Base-by-base conservation (phyloP, 208 protist genomes). In the Acanthamoeba lenticulata region DNA sequence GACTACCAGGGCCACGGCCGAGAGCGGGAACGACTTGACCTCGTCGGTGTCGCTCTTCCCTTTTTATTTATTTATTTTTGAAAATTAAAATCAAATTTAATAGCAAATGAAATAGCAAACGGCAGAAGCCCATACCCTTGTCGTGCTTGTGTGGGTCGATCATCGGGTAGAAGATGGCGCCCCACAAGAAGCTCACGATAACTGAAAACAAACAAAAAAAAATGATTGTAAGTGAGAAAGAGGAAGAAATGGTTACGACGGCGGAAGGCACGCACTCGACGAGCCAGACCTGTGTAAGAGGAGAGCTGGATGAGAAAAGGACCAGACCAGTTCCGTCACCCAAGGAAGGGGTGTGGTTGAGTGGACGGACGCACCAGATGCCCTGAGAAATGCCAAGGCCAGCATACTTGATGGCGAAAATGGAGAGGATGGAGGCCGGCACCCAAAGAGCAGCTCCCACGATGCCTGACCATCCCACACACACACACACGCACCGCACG, bases 371-470 rank as follows among this genome's bases (percentile, higher is more conserved):
- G 67, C 55, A 93, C 90, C 57, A 94, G 45, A 94, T 83, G 21
- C 90, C 62, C 49, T 86, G 36, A 27, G 90, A 49, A 19, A 94
- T 83, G 21, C 34, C 38, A 0, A 94, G 38, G 47, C 57, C 57
- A n/a, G 52, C 45, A 32, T 94, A 81, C 42, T 93, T 93, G 32
- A 93, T 69, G 57, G 89, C 89, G n/a, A 93, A 93, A 57, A 93
- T 93, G 89, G 57, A 45, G 32, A 93, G 38, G 55, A 93, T 77
- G 57, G 89, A 93, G 9, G 89, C 89, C 1, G 89, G 89, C 21
- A 93, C 89, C 89, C 89, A 93, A 27, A 74, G 74, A 3, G 89
- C 60, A 0, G 89, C 89, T 15, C 89, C 74, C 44, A 93, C 74
- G 21, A 93, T 47, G 38, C 89, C 89, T 69, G 19, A n/a, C n/a